Base-by-base conservation (phyloP, 2,329 filamentous ascomycete genomes). In the Paramyrothecium sp. region DNA sequence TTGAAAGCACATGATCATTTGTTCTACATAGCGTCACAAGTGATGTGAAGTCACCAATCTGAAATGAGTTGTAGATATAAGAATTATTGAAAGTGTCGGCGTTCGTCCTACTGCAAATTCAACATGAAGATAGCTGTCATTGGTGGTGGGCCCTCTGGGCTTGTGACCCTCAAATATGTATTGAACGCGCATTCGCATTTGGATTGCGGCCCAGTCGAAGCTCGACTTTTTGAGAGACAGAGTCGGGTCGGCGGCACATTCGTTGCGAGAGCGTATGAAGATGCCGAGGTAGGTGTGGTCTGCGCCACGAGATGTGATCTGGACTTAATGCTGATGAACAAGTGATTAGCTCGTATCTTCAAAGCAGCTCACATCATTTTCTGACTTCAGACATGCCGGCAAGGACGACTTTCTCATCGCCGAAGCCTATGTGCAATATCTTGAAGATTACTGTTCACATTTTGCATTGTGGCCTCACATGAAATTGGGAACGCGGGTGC, bases 301-400 rank as follows among this genome's bases (percentile, higher is more conserved):
- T 23, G 22, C 3, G 8, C 20, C 12, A 17, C 4, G 19, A 49
- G 47, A 13, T 7, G 19, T 5, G 47, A 16, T n/a, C 20, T 20
- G 20, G 8, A 49, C 3, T 17, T 3, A 16, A n/a, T 44, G 38
- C 38, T 44, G 20, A 21, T 5, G 5, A 49, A 8, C 20, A 7
- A 5, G 8, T 21, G 3, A 7, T n/a, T 20, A 48, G 70, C 68
- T 79, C 4, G 78, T 81, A 7, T 78, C 74, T 1, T 79, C 76
- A 3, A 78, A 76, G 59, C 75, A 78, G 44, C 69, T 81, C n/a
- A 81, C 77, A 0, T 67, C 72, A 4, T 81, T 80, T 61, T 80
- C 78, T 2, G 78, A 80, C 59, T 76, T 76, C 56, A 69, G 77
- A 7, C 68, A 71, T 16, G 59, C 69, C 8, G 55, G 69, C 3